Evolutionary conservation across 1,284 basidiomycete species (phyloP).

Genomic region (Sanghuangporus baumii): DNA sequence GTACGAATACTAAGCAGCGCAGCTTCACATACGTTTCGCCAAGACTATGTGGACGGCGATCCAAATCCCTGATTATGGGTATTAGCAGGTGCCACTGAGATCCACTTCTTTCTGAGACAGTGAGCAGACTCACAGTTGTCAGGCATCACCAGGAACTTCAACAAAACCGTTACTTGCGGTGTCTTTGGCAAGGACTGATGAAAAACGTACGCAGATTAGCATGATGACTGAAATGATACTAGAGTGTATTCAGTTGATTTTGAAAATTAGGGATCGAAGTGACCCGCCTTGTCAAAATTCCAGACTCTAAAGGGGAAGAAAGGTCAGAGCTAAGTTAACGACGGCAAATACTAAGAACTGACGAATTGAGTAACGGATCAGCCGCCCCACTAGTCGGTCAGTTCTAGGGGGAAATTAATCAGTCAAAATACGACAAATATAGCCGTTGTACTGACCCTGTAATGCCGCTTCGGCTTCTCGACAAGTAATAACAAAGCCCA

Average conservation of each 20-base stretch:
- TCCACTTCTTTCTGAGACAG: neutral
- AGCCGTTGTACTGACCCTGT: neutral
- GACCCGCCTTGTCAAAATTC: neutral
- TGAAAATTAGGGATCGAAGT: neutral
- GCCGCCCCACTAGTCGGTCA: neutral
- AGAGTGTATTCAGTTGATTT: neutral
- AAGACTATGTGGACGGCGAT: neutral
- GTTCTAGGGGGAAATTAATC: neutral
- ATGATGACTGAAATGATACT: neutral
- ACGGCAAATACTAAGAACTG: neutral
- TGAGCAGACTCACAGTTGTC: neutral
- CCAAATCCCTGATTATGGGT: neutral
- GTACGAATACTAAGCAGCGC: neutral
- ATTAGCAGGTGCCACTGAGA: neutral
- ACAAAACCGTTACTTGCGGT: neutral
- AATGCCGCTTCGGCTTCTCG: neutral
- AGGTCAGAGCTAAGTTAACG: neutral
- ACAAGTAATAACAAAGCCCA: neutral
- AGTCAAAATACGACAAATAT: neutral
- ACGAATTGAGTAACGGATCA: slow-evolving; percentile 1
- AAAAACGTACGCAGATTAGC: slow-evolving; percentile 2
- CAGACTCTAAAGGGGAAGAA: neutral
- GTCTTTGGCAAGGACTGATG: neutral
- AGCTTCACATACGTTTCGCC: neutral
- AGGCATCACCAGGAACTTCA: neutral